These are phyloP conservation scores for Extremus antarcticus DNA, from an alignment of 495 filamentous ascomycete genomes.

Conservation along the genomic window DNA sequence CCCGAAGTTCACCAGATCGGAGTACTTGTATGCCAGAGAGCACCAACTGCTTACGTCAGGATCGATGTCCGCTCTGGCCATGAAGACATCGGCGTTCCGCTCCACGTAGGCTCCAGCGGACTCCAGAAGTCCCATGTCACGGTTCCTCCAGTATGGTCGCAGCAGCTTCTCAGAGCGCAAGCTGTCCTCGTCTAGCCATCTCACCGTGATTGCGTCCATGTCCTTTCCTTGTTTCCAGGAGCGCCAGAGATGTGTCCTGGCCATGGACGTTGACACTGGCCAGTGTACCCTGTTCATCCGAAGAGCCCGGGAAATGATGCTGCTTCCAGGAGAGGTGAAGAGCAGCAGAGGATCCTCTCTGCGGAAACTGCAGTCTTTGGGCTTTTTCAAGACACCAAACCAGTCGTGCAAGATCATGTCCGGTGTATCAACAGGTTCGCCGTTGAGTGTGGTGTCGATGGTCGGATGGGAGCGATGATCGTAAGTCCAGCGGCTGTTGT, in stretches of 20 bases:
- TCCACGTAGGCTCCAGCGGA: conserved; percentile 46
- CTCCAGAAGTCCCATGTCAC: conserved; percentile 43
- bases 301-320: conserved; percentile 37
- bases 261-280: conserved; percentile 45
- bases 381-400: conserved; percentile 45
- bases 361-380: conserved; percentile 42
- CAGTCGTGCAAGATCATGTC: conserved; percentile 49
- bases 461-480: conserved; percentile 54
- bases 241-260: conserved; percentile 53
- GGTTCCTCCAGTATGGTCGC: conserved; percentile 45
- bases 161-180: conserved; percentile 46
- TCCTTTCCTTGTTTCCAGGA: conserved; percentile 49
- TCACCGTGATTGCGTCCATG: conserved; percentile 49
- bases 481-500: conserved; percentile 46
- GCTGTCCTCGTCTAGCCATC: conserved; percentile 53
- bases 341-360: conserved; percentile 47
- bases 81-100: conserved; percentile 45
- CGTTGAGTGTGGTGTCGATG: conserved; percentile 48
- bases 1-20: conserved; percentile 53
- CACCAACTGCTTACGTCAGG: conserved; percentile 49
- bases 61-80: conserved; percentile 51
- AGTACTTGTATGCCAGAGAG: conserved; percentile 49
- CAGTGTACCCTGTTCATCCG: conserved; percentile 40
- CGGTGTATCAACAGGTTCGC: conserved; percentile 43
- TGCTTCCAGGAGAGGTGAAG: conserved; percentile 39